Conservation (phyloP, 495 filamentous ascomycete genomes). For the Penicillium silybi region DNA sequence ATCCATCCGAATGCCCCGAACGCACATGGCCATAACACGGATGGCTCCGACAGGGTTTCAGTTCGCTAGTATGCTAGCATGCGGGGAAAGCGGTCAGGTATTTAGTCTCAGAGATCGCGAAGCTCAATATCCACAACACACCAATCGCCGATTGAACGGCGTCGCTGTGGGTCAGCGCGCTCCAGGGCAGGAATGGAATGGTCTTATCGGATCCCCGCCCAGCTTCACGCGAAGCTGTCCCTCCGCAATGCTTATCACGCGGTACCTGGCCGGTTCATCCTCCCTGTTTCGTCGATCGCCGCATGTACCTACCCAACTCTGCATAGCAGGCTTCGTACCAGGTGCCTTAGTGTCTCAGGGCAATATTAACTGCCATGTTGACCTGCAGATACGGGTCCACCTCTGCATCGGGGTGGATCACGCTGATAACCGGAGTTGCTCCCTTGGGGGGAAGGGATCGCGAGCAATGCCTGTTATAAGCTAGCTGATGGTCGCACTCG, state of each 20-base stretch:
- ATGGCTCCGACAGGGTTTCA: slow-evolving; percentile 15
- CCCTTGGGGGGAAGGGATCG: neutral
- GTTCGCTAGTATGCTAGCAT: slow-evolving; percentile 11
- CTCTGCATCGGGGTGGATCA: neutral
- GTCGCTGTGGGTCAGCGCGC: neutral
- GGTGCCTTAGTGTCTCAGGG: neutral
- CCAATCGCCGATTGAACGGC: slow-evolving; percentile 5
- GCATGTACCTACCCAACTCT: slow-evolving; percentile 22
- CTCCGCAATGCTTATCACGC: slow-evolving; percentile 9
- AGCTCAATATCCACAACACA: neutral
- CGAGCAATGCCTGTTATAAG: neutral
- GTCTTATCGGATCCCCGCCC: slow-evolving; percentile 2
- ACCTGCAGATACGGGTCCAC: neutral
- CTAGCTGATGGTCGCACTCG: neutral
- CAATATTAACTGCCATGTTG: neutral
- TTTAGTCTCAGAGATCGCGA: neutral
- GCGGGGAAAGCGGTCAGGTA: slow-evolving; percentile 4
- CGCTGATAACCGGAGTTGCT: neutral
- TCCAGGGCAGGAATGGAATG: neutral
- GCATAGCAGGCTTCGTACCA: neutral
- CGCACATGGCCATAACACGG: slow-evolving; percentile 6
- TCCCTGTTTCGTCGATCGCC: slow-evolving; percentile 14
- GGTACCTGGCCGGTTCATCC: slow-evolving; percentile 10
- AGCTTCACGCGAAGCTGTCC: slow-evolving; percentile 3
- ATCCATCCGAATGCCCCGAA: neutral